A percentile compares a stretch with the other conserved stretches of the same genome.
Conservation (phyloP, 2,329 filamentous ascomycete genomes). For the Alternaria sp. region DNA sequence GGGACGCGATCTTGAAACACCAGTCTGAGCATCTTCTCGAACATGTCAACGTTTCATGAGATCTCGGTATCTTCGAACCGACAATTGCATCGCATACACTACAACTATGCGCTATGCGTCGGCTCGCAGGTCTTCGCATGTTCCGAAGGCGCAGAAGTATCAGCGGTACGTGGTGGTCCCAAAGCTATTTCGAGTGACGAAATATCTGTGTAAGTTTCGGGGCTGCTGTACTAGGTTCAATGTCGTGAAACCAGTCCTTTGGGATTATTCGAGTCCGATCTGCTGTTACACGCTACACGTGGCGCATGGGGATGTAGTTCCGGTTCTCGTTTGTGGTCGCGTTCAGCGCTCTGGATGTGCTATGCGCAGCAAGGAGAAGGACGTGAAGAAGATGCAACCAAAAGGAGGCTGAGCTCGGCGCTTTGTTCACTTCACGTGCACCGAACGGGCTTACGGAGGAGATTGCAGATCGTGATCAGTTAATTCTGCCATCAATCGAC, state of each 20-base stretch:
- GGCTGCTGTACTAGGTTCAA: slow-evolving; percentile 17
- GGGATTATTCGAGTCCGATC: slow-evolving; percentile 10
- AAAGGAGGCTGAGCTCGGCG: slow-evolving; percentile 1
- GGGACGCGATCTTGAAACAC: slow-evolving; percentile 20
- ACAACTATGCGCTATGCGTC: neutral
- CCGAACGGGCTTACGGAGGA: neutral
- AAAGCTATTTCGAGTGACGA: neutral
- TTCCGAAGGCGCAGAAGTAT: neutral
- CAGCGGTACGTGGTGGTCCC: neutral
- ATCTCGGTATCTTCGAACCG: slow-evolving; percentile 17
- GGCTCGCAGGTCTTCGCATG: slow-evolving; percentile 1
- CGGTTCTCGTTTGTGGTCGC: slow-evolving; percentile 19
- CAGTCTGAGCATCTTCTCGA: slow-evolving; percentile 28
- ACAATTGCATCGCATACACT: slow-evolving; percentile 13
- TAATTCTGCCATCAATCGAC: slow-evolving; percentile 8
- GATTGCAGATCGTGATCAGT: slow-evolving; percentile 8
- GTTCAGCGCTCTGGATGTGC: slow-evolving; percentile 23
- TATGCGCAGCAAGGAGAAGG: slow-evolving; percentile 19
- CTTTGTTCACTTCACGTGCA: slow-evolving; percentile 10
- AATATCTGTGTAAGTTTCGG: slow-evolving; percentile 1
- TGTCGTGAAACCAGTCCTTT: slow-evolving; percentile 21
- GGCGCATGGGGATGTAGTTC: slow-evolving; percentile 15
- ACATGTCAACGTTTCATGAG: slow-evolving; percentile 32
- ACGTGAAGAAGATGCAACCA: slow-evolving; percentile 15
- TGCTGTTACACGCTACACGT: slow-evolving; percentile 25